Percentiles rank a stretch among this genome's conserved stretches.
These are phyloP conservation scores for Pseudocercospora eumusae DNA, from an alignment of 2,329 filamentous ascomycete species.

Conservation along the genomic window DNA sequence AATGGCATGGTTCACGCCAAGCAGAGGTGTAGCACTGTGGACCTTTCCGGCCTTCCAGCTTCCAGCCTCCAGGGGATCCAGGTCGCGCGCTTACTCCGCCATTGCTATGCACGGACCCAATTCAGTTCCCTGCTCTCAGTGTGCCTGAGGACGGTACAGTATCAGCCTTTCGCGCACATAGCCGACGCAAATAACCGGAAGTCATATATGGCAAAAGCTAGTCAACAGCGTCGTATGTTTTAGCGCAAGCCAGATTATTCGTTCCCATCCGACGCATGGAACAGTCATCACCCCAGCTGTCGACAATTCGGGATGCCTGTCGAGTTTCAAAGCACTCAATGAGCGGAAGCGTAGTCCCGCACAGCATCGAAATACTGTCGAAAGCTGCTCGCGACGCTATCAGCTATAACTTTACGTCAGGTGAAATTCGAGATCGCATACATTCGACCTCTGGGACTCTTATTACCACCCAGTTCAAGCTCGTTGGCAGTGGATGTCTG, in stretches of 20 bases:
- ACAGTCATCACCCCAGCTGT: background rate
- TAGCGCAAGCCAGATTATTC: background rate
- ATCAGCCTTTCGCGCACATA: too few species aligned
- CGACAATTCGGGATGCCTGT: background rate
- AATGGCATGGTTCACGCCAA: background rate
- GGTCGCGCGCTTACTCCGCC: background rate
- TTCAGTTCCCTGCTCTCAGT: background rate
- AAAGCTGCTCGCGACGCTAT: background rate
- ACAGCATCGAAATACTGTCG: constrained; percentile 10
- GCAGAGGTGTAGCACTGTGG: background rate
- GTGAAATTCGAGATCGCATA: background rate
- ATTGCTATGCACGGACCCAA: background rate
- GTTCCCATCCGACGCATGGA: background rate
- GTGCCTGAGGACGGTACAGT: background rate
- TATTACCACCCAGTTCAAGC: background rate
- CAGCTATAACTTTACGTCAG: background rate
- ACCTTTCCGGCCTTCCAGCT: too few species aligned
- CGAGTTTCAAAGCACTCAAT: background rate
- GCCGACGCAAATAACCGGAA: background rate
- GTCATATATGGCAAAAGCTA: background rate
- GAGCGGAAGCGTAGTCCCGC: background rate
- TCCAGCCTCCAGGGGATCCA: background rate
- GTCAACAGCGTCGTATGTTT: background rate
- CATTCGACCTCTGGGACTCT: background rate
- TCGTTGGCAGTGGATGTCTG: background rate